These are phyloP conservation scores for Rhypophila decipiens DNA, from an alignment of 495 filamentous ascomycete species.

Conservation along the genomic window DNA sequence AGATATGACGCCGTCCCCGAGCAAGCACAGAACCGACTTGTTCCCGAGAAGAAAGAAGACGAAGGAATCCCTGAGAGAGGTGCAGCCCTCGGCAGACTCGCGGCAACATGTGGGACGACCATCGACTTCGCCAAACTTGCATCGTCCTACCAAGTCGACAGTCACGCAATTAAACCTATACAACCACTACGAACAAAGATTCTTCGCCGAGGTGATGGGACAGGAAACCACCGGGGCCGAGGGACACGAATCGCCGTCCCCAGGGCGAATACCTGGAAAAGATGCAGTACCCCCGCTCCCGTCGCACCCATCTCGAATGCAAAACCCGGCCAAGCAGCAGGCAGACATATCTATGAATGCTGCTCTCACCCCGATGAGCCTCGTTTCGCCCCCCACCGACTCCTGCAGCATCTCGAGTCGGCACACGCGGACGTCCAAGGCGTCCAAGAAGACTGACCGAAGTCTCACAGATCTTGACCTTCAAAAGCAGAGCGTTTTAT, in stretches of 20 bases:
- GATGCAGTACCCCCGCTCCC: slow-evolving; percentile 17
- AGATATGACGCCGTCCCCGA: slow-evolving; percentile 21
- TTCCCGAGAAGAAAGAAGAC: slow-evolving; percentile 22
- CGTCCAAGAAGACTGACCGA: slow-evolving; percentile 37
- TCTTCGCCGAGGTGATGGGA: slow-evolving; percentile 35
- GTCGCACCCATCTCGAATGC: neutral
- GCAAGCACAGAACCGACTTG: slow-evolving; percentile 17
- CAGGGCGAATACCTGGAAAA: slow-evolving; percentile 4
- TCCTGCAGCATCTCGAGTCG: slow-evolving; percentile 42
- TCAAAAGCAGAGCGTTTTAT: slow-evolving; percentile 40
- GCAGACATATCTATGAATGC: slow-evolving; percentile 6
- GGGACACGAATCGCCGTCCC: slow-evolving; percentile 9
- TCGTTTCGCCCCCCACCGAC: slow-evolving; percentile 26
- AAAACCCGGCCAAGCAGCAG: slow-evolving; percentile 11
- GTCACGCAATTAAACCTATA: slow-evolving; percentile 38
- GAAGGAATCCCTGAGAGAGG: slow-evolving; percentile 25
- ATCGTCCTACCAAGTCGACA: slow-evolving; percentile 21
- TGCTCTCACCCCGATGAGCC: slow-evolving; percentile 11
- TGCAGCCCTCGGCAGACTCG: slow-evolving; percentile 6
- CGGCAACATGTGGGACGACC: slow-evolving; percentile 19
- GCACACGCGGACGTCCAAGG: slow-evolving; percentile 45
- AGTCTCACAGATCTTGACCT: slow-evolving; percentile 38
- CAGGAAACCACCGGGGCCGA: slow-evolving; percentile 14
- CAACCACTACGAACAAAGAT: slow-evolving; percentile 47
- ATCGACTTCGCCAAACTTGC: slow-evolving; percentile 44